Evolutionary conservation across 352 stramenopile species (phyloP).

Genomic region (Nothophytophthora sp.): DNA sequence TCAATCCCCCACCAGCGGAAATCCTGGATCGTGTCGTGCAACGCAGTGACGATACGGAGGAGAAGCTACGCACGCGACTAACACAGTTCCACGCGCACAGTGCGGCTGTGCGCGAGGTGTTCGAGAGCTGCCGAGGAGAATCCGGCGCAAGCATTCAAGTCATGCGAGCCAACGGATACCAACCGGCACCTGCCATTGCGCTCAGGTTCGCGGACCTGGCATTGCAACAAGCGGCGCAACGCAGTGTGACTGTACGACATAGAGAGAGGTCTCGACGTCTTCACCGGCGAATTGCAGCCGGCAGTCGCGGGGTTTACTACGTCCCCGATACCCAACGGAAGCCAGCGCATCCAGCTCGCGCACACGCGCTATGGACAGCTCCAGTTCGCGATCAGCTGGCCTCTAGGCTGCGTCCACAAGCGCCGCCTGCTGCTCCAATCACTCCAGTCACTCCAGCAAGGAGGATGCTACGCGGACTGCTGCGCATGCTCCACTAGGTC

Average conservation of each 20-base stretch:
- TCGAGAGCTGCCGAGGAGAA: constrained; percentile 21
- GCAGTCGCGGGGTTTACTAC: constrained; percentile 11
- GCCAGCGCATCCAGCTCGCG: constrained; percentile 14
- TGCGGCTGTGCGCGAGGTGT: constrained; percentile 45
- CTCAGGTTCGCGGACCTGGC: constrained; percentile 21
- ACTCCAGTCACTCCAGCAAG: constrained; percentile 1
- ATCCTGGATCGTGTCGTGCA: constrained; percentile 69
- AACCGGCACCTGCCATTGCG: constrained; percentile 20
- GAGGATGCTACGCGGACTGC: constrained; percentile 8
- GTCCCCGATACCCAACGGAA: constrained; percentile 12
- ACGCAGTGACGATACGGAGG: constrained; percentile 92
- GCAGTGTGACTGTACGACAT: constrained; percentile 19
- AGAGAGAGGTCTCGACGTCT: constrained; percentile 19
- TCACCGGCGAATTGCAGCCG: constrained; percentile 13
- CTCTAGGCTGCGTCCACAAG: constrained; percentile 6
- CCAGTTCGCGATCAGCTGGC: background rate
- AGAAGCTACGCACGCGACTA: constrained; percentile 89
- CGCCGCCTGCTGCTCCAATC: no score
- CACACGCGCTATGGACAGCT: constrained; percentile 5
- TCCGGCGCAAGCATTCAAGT: constrained; percentile 20
- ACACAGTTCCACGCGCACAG: constrained; percentile 81
- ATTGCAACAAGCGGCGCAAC: constrained; percentile 16
- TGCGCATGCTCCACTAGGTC: constrained; percentile 6
- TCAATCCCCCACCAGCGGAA: constrained; percentile 88
- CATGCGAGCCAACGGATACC: constrained; percentile 17